Evolutionary conservation across 352 stramenopile species (phyloP).

Genomic region (Sclerospora graminicola): DNA sequence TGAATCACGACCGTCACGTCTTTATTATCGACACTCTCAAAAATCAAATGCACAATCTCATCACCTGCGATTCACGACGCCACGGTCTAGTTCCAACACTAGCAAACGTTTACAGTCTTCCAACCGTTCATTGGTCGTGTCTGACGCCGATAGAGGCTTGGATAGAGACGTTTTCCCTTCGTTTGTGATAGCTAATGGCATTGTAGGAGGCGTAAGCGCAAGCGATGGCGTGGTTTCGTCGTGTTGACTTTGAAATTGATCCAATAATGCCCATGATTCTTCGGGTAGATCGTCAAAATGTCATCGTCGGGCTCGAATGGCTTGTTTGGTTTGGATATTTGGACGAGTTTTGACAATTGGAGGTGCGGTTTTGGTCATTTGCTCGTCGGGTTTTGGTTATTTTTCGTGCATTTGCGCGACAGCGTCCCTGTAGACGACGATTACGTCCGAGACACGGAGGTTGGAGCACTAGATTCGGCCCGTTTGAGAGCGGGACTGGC

Average conservation of each 20-base stretch:
- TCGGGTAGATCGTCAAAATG: slow-evolving; percentile 62
- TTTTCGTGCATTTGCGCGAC: background rate
- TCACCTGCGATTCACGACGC: slow-evolving; percentile 40
- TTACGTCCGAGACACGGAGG: too few species aligned
- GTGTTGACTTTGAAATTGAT: slow-evolving; percentile 57
- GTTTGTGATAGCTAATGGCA: slow-evolving; percentile 11
- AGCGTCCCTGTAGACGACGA: slow-evolving; percentile 11
- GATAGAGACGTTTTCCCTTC: slow-evolving; percentile 6
- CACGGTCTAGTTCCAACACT: slow-evolving; percentile 52
- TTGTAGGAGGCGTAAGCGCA: slow-evolving; percentile 18
- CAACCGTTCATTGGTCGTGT: background rate
- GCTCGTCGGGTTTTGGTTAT: too few species aligned
- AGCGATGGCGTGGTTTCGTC: slow-evolving; percentile 8
- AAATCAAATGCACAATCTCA: too few species aligned
- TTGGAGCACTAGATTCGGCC: background rate
- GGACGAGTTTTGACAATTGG: too few species aligned
- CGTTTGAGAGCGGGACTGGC: slow-evolving; percentile 19
- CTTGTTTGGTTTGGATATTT: background rate
- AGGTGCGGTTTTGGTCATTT: too few species aligned
- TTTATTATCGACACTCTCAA: too few species aligned
- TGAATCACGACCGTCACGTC: too few species aligned
- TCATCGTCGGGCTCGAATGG: slow-evolving; percentile 21
- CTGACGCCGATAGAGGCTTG: slow-evolving; percentile 1
- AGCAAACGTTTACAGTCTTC: slow-evolving; percentile 49
- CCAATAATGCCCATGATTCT: slow-evolving; percentile 65